phyloP scores from a whole-genome alignment of 495 filamentous ascomycete species.

The Lindgomyces ingoldianus region DNA sequence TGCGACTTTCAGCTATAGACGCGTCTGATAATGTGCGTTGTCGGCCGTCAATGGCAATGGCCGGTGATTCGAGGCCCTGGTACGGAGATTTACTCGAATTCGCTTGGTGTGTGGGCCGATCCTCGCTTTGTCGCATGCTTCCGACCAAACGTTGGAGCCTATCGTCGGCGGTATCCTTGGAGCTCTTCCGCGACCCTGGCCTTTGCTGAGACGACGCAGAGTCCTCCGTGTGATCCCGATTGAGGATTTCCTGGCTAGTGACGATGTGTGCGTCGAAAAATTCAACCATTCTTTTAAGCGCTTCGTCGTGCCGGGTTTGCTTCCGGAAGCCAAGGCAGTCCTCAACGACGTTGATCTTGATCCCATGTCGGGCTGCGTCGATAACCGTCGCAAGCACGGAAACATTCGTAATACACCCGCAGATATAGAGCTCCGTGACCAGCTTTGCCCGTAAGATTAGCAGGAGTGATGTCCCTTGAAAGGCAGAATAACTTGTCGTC shows the following conservation, averaged over 20 bases:
- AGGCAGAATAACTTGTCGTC: conserved; percentile 88
- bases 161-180: conserved; percentile 12
- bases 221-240: conserved; percentile 22
- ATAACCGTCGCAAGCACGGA: conserved; percentile 91
- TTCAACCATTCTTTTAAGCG: conserved; percentile 73
- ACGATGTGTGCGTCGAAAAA: conserved; percentile 71
- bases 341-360: conserved; percentile 79
- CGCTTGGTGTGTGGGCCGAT: conserved; percentile 1
- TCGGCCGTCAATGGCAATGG: conserved; percentile 22
- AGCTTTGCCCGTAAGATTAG: conserved; percentile 71
- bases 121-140: conserved; percentile 13
- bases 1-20: conserved; percentile 20
- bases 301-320: conserved; percentile 69
- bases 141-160: conserved; percentile 20
- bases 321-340: conserved; percentile 87
- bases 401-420: conserved; percentile 83
- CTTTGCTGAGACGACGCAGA: background rate
- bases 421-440: conserved; percentile 89
- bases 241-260: conserved; percentile 59
- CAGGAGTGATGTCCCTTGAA: conserved; percentile 71
- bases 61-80: conserved; percentile 2
- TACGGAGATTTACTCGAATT: conserved; percentile 1
- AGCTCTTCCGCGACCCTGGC: background rate
- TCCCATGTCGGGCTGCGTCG: conserved; percentile 84
- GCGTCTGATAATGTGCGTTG: conserved; percentile 23